phyloP scores from a whole-genome alignment of 257 asterid species.

The Verbascum thapsus region DNA sequence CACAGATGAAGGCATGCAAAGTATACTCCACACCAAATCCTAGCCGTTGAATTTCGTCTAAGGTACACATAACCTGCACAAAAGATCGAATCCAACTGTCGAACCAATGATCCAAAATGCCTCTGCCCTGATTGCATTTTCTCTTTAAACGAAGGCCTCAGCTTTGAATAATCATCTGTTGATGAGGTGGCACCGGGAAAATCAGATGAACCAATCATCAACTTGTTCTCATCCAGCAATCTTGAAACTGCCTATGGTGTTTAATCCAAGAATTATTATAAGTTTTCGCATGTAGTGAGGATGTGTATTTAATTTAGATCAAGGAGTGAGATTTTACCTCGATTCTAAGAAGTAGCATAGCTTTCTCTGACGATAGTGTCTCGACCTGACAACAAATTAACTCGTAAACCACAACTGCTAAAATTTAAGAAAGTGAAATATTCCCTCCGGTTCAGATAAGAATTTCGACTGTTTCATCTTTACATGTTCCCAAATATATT shows the following conservation, averaged over 20 bases:
- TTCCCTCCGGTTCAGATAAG: no score
- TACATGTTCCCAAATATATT: no score
- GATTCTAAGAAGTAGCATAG: conserved; percentile 66
- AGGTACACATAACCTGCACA: conserved; percentile 70
- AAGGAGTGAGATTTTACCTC: conserved; percentile 56
- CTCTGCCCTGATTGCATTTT: conserved; percentile 69
- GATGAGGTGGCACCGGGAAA: conserved; percentile 53
- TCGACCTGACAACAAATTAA: conserved; percentile 67
- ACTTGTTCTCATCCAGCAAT: conserved; percentile 58
- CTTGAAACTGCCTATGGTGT: conserved; percentile 69
- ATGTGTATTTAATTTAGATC: conserved; percentile 14
- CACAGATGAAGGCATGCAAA: conserved; percentile 81
- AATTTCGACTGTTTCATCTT: no score
- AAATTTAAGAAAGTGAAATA: background rate
- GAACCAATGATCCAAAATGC: conserved; percentile 77
- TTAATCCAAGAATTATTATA: conserved; percentile 19
- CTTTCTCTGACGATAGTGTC: conserved; percentile 85
- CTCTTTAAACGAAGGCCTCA: conserved; percentile 55
- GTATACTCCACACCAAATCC: conserved; percentile 70
- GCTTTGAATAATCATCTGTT: conserved; percentile 52
- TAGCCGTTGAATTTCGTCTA: conserved; percentile 71
- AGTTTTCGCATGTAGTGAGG: background rate
- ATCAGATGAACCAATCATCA: conserved; percentile 42
- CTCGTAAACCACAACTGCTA: conserved; percentile 10
- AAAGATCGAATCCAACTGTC: conserved; percentile 76